These are phyloP conservation scores for Stemphylium lycopersici DNA, from an alignment of 2,329 filamentous ascomycete species.

Conservation along the genomic window DNA sequence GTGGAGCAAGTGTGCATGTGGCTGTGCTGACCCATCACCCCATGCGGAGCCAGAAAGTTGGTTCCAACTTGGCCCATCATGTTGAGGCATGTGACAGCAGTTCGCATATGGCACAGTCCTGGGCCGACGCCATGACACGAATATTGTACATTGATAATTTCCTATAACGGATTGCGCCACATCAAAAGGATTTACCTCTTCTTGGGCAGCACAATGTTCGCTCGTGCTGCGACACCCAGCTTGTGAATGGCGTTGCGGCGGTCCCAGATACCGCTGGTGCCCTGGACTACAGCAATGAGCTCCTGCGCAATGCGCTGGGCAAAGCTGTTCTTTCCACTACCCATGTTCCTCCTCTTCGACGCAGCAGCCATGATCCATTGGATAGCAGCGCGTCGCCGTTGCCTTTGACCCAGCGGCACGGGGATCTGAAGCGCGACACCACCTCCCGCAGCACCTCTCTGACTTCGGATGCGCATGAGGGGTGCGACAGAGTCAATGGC, in stretches of 20 bases:
- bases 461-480: conserved; percentile 76
- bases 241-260: conserved; percentile 79
- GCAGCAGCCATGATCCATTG: conserved; percentile 89
- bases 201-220: conserved; percentile 63
- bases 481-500: conserved; percentile 94
- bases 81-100: background rate
- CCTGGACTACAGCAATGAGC: conserved; percentile 85
- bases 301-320: conserved; percentile 83
- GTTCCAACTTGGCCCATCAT: conserved; percentile 5
- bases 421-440: conserved; percentile 84
- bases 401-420: conserved; percentile 73
- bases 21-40: conserved; percentile 4
- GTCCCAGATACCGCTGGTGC: conserved; percentile 83
- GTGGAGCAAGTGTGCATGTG: conserved; percentile 29
- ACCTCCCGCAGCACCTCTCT: conserved; percentile 82
- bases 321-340: conserved; percentile 74
- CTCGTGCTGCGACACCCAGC: conserved; percentile 75
- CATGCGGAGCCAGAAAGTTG: conserved; percentile 15
- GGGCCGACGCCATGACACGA: background rate
- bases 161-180: background rate
- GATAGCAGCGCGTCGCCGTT: conserved; percentile 79
- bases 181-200: conserved; percentile 30
- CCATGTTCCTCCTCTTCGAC: conserved; percentile 74
- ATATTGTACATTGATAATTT: conserved; percentile 7
- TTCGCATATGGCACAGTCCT: background rate